Evolutionary conservation across 176 grass and related monocot species (phyloP), one percentile per base, ranked within the genome.

Genomic region (Lolium multiflorum): DNA sequence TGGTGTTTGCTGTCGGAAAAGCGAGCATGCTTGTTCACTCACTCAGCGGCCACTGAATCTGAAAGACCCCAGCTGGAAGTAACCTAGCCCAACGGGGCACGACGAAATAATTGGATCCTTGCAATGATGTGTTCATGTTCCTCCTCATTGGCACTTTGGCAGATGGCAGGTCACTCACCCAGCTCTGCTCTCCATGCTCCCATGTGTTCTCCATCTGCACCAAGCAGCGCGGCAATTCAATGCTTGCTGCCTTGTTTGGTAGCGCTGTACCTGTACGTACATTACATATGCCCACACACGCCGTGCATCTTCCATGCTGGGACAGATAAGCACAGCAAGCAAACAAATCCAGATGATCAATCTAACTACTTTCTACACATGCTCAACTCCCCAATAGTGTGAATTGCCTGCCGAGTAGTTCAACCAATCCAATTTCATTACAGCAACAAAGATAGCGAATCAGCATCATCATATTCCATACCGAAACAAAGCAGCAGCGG

Each of bases 1-100:
- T 49, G 54, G 81, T 20, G 58, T 1, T 2, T 69, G 50, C 59
- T 21, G 81, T 76, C 50, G 76, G 81, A 87, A 87, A 87, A 67
- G 85, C 67, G 55, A 58, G 68, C 64, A 59, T 18, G 60, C 62
- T 31, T 25, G 51, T 13, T 52, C 12, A 12, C 49, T 51, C 10
- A 24, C 31, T 35, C 31, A 35, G 31, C 31, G 31, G 31, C 31
- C 31, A 35, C 35, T 64, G 61, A 28, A 64, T 28, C 62, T 35
- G 26, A 65, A 47, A 71, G 38, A 74, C 81, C 3, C 67, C 68
- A 0, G 6, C 57, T 9, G 44, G 55, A 87, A 83, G 73, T 74
- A 82, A 73, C 41, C 1, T 11, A 82, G 11, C 17, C 17, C 4
- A 66, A 15, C 9, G n/a, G 39, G 14, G 51, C 81, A 87, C 48